These are phyloP conservation scores for Kwoniella europaea DNA, from an alignment of 768 basidiomycete species.

Conservation along the genomic window DNA sequence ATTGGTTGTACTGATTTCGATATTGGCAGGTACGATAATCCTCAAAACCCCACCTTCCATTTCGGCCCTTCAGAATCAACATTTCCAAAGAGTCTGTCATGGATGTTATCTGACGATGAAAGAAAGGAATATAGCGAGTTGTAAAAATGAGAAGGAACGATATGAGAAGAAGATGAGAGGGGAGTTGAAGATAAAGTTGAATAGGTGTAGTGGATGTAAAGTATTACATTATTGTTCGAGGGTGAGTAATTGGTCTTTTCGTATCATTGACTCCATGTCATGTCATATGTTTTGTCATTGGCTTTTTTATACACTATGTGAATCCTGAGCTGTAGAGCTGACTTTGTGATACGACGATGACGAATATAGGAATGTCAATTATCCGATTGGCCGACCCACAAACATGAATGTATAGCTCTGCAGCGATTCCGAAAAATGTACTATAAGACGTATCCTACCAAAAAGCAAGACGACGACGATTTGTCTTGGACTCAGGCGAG, in stretches of 20 bases:
- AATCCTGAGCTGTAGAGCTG: background rate
- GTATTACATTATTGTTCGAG: constrained; percentile 74
- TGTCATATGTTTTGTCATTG: no score
- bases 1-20: background rate
- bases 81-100: constrained; percentile 72
- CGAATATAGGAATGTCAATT: constrained; percentile 70
- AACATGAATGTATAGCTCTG: constrained; percentile 75
- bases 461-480: constrained; percentile 44
- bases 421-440: constrained; percentile 48
- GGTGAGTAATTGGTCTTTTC: constrained; percentile 61
- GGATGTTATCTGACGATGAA: constrained; percentile 62
- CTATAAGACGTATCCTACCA: constrained; percentile 33
- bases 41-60: constrained; percentile 68
- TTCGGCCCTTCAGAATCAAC: constrained; percentile 68
- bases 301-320: background rate
- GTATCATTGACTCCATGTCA: constrained; percentile 5
- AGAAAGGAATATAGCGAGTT: constrained; percentile 35
- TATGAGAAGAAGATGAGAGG: constrained; percentile 3
- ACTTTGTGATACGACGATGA: background rate
- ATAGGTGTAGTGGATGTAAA: constrained; percentile 76
- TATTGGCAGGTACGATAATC: constrained; percentile 65
- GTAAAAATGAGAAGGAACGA: background rate
- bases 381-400: constrained; percentile 75
- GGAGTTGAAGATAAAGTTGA: constrained; percentile 58
- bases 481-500: constrained; percentile 59